Base-by-base conservation (phyloP, 805 yeast species). In the Lipomyces yamadae region DNA sequence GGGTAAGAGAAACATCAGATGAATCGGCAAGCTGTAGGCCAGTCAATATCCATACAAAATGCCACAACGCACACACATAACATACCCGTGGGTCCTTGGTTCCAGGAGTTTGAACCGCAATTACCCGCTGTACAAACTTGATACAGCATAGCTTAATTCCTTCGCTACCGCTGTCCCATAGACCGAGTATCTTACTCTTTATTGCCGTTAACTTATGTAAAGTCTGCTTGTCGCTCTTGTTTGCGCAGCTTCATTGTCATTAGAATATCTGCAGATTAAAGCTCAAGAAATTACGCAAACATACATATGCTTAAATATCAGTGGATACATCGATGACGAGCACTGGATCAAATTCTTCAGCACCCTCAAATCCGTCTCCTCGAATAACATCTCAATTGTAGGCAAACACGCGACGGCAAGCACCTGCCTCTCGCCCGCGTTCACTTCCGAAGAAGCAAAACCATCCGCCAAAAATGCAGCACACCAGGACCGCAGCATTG, bases 91-190 rank as follows among this genome's bases (percentile, higher is more conserved):
- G 78, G 62, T 78, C 80, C 33, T 71, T 68, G 10, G 74, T 67
- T 2, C 82, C 77, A 2, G 84, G 80, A 2, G 86, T 77, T 66
- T 88, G 92, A 0, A 84, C 82, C 45, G 82, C 79, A 13, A 88
- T 81, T 3, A 88, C 77, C 63, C 83, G 83, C n/a, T 86, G 86
- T 10, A 91, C 84, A 66, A 93, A 86, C 77, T 89, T 91, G 61
- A 88, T 80, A n/a, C 89, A 81, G 35, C 93, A 88, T n/a, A 90
- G 78, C 76, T 85, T 86, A 58, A 87, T 79, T 13, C 89, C 90
- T 30, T 78, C 79, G 64, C 76, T 76, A 4, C 70, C 32, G 29
- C 73, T 69, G 30, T 82, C 84, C 86, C 91, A 91, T 65, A 86
- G 82, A 8, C 81, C 77, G n/a, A 90, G 76, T n/a, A 91, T 80